Evolutionary conservation across 129 eudicot genomes (phyloP), one percentile per base, ranked within the genome.

Genomic region (Flaveria ramosissima): DNA sequence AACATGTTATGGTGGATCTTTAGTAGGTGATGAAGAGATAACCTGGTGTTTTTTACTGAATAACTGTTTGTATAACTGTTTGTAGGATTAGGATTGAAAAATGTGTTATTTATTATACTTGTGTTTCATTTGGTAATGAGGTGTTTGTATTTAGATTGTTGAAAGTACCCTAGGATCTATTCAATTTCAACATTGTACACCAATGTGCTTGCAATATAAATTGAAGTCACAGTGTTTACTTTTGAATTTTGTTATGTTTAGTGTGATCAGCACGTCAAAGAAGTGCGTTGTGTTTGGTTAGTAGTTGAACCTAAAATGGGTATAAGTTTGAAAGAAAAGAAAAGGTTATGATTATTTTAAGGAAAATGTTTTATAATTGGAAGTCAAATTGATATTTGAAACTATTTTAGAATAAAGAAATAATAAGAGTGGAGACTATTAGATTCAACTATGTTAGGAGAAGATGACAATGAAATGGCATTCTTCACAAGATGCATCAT

Each of bases 1-100:
- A 93, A 93, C 81, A 86, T 93, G 80, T 71, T 93, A 57, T 93
- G 98, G 98, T 93, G 98, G 98, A 82, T 93, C 64, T 88, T 86
- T 71, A 90, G 98, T 45, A 83, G 96, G 45, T 30, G 32, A 63
- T 45, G 13, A 45, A 36, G 41, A 5, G 41, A 36, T 36, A 36
- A 36, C 41, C 41, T 36, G 41, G 41, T 36, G 41, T 36, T 36
- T 36, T 36, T 36, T 6, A 32, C 7, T 6, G 41, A 5, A n/a
- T n/a, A n/a, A n/a, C n/a, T n/a, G n/a, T n/a, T n/a, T n/a, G n/a
- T n/a, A 36, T 36, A 36, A 36, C 41, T 36, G 41, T 36, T 36
- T 4, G 41, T 36, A 36, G 41, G 41, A 36, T 4, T 43, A 43
- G 12, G 13, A 43, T 8, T 43, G 13, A 9, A 2, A 45, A 12